Evolutionary conservation across 2,329 filamentous ascomycete genomes (phyloP), one percentile per base, ranked within the genome.

Genomic region (Biscogniauxia sp.): DNA sequence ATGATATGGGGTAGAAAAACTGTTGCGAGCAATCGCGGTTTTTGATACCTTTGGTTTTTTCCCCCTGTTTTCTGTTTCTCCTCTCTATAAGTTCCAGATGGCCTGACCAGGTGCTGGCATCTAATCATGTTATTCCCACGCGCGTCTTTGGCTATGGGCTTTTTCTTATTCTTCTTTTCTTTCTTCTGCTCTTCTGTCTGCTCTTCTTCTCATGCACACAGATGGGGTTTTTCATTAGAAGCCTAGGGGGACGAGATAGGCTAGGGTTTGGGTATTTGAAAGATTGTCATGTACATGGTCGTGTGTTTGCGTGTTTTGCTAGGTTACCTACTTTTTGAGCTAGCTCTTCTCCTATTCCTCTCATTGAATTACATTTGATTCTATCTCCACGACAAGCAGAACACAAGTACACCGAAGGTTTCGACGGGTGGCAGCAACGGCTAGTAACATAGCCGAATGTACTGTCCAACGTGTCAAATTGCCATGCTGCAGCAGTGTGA

Each of bases 21-120:
- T 56, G 60, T 61, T 63, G 69, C 69, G 69, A 71, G 69, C 69
- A 58, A 71, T 71, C 69, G 69, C 68, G 58, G 50, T 56, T 56
- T 45, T 61, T 52, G 49, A 64, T 64, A 66, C 63, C 60, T 64
- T 56, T 55, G 54, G 57, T 64, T 64, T 26, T 54, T 7, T 32
- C 9, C 23, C 58, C 53, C 11, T 45, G 37, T 37, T 62, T 54
- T 61, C 51, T 56, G 52, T 59, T 59, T 55, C 55, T 60, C 62
- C 50, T 63, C 57, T 59, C 49, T 41, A 23, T 51, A 58, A 55
- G 55, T 58, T 60, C 51, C 63, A 61, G 49, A 62, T 51, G 53
- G 52, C 49, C 57, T 61, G 60, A 51, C 61, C 57, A 54, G 55
- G 56, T 50, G 62, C 59, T 55, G 55, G 61, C 23, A 53, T 59